Evolutionary conservation across 805 yeast species (phyloP).

Genomic region (Teunomyces cretensis): DNA sequence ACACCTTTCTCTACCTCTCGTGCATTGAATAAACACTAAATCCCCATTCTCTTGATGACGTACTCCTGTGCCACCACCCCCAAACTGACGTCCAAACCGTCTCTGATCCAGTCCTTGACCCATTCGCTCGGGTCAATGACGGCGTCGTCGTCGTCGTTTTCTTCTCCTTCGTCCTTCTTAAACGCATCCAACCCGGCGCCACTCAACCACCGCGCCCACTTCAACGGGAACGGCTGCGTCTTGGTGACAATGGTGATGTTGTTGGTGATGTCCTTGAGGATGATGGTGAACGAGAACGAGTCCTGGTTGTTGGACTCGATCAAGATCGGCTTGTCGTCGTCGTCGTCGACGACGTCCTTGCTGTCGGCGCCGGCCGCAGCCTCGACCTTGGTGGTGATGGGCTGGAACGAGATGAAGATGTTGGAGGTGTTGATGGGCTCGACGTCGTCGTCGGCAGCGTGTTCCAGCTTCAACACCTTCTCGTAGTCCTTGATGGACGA

Average conservation of each 20-base stretch:
- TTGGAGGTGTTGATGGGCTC: constrained; percentile 48
- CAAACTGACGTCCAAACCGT: constrained; percentile 71
- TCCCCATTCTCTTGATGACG: constrained; percentile 87
- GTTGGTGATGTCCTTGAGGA: constrained; percentile 78
- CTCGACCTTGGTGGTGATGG: constrained; percentile 44
- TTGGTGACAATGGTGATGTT: constrained; percentile 68
- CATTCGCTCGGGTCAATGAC: constrained; percentile 42
- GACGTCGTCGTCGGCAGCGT: constrained; percentile 25
- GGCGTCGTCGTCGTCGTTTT: constrained; percentile 15
- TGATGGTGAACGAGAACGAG: constrained; percentile 72
- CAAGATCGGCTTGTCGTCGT: constrained; percentile 28
- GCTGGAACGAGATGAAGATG: constrained; percentile 69
- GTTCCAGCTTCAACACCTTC: constrained; percentile 19
- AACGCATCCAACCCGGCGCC: constrained; percentile 22
- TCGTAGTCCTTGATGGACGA: constrained; percentile 54
- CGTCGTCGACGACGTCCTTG: constrained; percentile 11
- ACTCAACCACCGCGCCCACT: constrained; percentile 94
- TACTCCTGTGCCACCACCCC: constrained; percentile 90
- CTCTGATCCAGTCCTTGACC: constrained; percentile 45
- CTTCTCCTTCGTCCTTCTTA: constrained; percentile 11
- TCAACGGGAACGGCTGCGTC: constrained; percentile 86
- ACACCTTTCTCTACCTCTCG: neutral
- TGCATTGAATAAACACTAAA: constrained; percentile 19
- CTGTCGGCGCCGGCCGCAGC: constrained; percentile 8
- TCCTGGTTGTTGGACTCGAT: constrained; percentile 49